Base-by-base conservation (phyloP, 805 yeast genomes). In the Suhomyces kilbournensis region DNA sequence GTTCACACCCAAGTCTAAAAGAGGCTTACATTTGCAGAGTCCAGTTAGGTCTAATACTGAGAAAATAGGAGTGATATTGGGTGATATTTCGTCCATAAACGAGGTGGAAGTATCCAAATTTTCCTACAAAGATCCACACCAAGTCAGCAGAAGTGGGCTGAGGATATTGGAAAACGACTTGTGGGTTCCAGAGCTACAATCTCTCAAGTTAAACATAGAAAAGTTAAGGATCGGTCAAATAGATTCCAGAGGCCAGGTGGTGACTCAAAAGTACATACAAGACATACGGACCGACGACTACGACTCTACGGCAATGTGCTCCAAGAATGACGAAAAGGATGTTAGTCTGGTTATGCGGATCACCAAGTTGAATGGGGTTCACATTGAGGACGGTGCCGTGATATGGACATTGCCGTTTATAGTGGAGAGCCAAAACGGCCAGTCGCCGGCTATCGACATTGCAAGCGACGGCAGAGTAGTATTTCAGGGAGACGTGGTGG, bases 181-280 rank as follows among this genome's bases (percentile, higher is more conserved):
- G 32, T 77, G 75, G 72, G 56, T 80, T 35, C 74, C 74, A 0
- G 61, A 64, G 12, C 55, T 82, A 2, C 63, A 66, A 8, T 77
- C 84, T 2, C 56, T 79, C 4, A 67, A 83, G 43, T 40, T 83
- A 14, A 61, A 65, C 4, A 51, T 84, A 34, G 90, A 86, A 63
- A 66, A 69, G 20, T 53, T 83, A 19, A 53, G 51, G 7, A 59
- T 67, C 1, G 79, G 78, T 0, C 51, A 62, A 1, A 53, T 81
- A 14, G 86, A 83, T 55, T 47, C 66, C 0, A 53, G 53, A 20
- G 81, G 81, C 46, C 54, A 58, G 1, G 46, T 58, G 7, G 64
- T 79, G 7, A 65, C 70, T 1, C 49, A 55, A 7, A 66, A 67
- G 7, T 67, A 60, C 50, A 52, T 72, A 1, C 47, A 52, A 8